A percentile compares a stretch with the other conserved stretches of the same genome.
These are phyloP conservation scores for Pythium periplocum DNA, from an alignment of 352 stramenopile genomes.

Conservation along the genomic window DNA sequence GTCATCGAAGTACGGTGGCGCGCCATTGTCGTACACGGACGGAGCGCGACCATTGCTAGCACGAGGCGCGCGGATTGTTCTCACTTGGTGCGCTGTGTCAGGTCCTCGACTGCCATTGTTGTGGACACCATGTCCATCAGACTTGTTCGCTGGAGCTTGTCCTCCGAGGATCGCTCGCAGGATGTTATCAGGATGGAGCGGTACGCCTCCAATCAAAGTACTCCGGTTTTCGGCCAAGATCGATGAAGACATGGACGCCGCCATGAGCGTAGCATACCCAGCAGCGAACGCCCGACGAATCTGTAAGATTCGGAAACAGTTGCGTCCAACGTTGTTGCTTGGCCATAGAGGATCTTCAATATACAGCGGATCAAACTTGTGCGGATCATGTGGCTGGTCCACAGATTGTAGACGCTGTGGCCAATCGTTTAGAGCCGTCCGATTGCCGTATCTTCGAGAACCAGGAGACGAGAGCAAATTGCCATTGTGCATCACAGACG, in stretches of 20 bases:
- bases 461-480: conserved; percentile 57
- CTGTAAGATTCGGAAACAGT: conserved; percentile 94
- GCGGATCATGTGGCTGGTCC: conserved; percentile 72
- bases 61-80: too few relatives aligned
- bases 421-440: conserved; percentile 53
- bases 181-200: conserved; percentile 75
- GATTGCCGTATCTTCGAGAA: conserved; percentile 60
- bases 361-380: conserved; percentile 93
- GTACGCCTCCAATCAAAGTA: conserved; percentile 53
- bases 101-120: too few relatives aligned
- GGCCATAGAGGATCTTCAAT: conserved; percentile 93
- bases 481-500: conserved; percentile 38
- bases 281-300: conserved; percentile 75
- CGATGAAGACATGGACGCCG: conserved; percentile 41
- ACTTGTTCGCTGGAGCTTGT: conserved; percentile 37
- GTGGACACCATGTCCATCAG: too few relatives aligned
- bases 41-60: too few relatives aligned
- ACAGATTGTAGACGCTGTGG: conserved; percentile 32
- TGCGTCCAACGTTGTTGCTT: conserved; percentile 95
- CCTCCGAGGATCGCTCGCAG: conserved; percentile 62
- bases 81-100: too few relatives aligned
- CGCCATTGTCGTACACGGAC: not conserved
- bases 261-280: conserved; percentile 66
- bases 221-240: conserved; percentile 57
- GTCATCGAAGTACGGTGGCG: conserved; percentile 4